Conservation (phyloP, 805 yeast species). For the Yarrowia phangngaensis region DNA sequence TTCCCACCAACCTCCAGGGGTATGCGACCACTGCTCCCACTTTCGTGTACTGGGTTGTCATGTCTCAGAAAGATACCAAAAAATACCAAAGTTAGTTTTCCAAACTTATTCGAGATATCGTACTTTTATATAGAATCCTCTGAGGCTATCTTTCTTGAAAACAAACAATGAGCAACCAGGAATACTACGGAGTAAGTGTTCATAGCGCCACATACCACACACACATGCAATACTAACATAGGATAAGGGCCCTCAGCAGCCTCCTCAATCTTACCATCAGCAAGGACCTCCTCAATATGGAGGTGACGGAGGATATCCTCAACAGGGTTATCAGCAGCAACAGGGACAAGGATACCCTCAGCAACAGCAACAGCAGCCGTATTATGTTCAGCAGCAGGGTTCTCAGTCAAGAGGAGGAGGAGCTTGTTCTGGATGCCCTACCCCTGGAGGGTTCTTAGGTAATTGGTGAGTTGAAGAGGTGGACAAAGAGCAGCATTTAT, state of each 20-base stretch:
- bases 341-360: constrained; percentile 9
- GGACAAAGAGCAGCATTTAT: background rate
- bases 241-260: constrained; percentile 25
- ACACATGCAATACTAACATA: background rate
- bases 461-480: constrained; percentile 10
- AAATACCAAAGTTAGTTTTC: constrained; percentile 22
- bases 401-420: constrained; percentile 10
- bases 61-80: too few species aligned
- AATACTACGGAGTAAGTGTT: constrained; percentile 25
- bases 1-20: too few species aligned
- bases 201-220: too few species aligned
- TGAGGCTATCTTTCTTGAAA: too few species aligned
- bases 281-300: constrained; percentile 23
- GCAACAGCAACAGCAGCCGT: constrained; percentile 26
- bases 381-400: constrained; percentile 23
- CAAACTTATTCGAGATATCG: constrained; percentile 16
- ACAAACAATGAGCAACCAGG: constrained; percentile 25
- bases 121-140: too few species aligned
- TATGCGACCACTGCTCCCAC: too few species aligned
- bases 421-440: constrained; percentile 7
- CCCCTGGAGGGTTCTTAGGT: constrained; percentile 6
- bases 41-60: too few species aligned
- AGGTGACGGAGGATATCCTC: constrained; percentile 11
- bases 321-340: constrained; percentile 24
- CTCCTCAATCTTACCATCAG: constrained; percentile 25